Evolutionary conservation across 768 basidiomycete species (phyloP).

Genomic region (Tylopilus cervinicoccineus): DNA sequence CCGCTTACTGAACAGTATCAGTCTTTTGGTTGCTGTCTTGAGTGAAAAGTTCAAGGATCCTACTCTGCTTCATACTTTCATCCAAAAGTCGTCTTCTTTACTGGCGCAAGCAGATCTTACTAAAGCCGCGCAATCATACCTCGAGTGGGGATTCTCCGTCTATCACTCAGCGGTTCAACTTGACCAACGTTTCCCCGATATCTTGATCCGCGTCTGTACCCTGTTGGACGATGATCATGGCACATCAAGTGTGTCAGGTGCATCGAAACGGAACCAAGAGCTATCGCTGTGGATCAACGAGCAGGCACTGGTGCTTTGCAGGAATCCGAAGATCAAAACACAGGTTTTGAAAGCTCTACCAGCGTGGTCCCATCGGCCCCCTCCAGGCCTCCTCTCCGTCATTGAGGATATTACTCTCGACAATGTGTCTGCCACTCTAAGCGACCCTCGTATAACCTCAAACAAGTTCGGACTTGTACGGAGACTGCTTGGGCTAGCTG

Average conservation of each 20-base stretch:
- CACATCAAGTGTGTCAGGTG: conserved; percentile 24
- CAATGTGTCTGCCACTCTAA: conserved; percentile 51
- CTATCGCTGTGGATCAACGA: conserved; percentile 63
- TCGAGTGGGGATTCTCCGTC: conserved; percentile 68
- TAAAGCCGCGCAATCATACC: conserved; percentile 65
- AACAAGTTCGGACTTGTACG: conserved; percentile 79
- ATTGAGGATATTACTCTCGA: conserved; percentile 44
- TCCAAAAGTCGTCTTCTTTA: conserved; percentile 62
- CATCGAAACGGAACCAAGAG: conserved; percentile 39
- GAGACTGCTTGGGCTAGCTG: conserved; percentile 50
- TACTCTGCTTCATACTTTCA: conserved; percentile 62
- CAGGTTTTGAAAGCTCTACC: conserved; percentile 56
- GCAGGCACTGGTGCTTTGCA: conserved; percentile 43
- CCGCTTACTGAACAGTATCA: conserved; percentile 67
- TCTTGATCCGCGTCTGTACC: conserved; percentile 66
- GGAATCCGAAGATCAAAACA: conserved; percentile 33
- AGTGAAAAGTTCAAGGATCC: conserved; percentile 50
- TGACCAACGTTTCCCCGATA: conserved; percentile 56
- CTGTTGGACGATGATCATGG: conserved; percentile 52
- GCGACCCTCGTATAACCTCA: conserved; percentile 55
- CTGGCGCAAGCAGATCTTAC: conserved; percentile 66
- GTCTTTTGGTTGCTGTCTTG: conserved; percentile 68
- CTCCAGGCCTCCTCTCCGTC: conserved; percentile 40
- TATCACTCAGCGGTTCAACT: conserved; percentile 40
- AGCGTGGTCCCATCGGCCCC: conserved; percentile 72